Evolutionary conservation across 805 yeast genomes (phyloP).

Genomic region (Ogataea naganishii): DNA sequence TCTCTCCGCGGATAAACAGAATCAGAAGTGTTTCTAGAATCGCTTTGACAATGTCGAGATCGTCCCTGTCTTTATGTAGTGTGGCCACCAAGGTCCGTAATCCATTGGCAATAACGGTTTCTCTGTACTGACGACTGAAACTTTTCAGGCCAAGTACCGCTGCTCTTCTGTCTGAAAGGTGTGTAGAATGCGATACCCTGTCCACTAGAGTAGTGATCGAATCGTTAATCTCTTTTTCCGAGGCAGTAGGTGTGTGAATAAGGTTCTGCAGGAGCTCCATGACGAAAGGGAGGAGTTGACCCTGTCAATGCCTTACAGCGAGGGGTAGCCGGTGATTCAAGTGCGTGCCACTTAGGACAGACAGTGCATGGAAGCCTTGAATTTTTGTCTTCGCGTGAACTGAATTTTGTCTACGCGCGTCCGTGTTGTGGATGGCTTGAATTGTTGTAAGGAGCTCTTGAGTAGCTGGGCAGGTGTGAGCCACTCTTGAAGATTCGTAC

Average conservation of each 20-base stretch:
- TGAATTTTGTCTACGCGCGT: no score
- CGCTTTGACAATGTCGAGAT: conserved; percentile 62
- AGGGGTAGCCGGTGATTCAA: no score
- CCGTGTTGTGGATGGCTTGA: no score
- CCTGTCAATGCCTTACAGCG: no score
- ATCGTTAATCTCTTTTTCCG: conserved; percentile 47
- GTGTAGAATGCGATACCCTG: conserved; percentile 71
- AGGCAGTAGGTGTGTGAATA: conserved; percentile 23
- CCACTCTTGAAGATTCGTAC: no score
- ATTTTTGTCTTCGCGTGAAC: no score
- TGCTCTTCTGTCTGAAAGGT: conserved; percentile 80
- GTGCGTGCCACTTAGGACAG: no score
- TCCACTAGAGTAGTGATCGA: conserved; percentile 87
- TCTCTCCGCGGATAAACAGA: conserved; percentile 59
- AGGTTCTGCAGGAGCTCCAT: conserved; percentile 27
- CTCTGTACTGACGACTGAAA: conserved; percentile 82
- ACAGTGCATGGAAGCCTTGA: no score
- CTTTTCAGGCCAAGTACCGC: conserved; percentile 87
- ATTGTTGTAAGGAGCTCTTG: no score
- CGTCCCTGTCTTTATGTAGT: conserved; percentile 56
- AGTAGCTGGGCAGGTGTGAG: no score
- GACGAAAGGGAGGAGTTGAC: no score
- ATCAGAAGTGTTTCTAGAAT: conserved; percentile 79
- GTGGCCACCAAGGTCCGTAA: conserved; percentile 64
- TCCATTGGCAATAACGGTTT: conserved; percentile 83